Evolutionary conservation across 2,329 filamentous ascomycete species (phyloP).

Genomic region (Claviceps digitariae): DNA sequence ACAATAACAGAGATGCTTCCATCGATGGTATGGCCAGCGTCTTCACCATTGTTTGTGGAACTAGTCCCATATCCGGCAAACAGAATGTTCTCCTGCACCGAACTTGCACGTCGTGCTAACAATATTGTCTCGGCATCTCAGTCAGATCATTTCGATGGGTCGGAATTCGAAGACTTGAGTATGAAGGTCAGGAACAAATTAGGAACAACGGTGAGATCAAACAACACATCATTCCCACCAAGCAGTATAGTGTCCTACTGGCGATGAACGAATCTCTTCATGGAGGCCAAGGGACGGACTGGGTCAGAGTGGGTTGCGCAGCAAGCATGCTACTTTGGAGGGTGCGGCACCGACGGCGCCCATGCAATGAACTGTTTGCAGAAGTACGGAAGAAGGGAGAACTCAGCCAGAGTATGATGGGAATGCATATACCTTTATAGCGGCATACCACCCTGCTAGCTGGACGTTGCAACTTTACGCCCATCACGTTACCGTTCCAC

Average conservation of each 20-base stretch:
- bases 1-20: background rate
- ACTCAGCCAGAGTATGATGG: slow-evolving; percentile 19
- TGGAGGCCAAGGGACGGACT: slow-evolving; percentile 22
- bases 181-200: background rate
- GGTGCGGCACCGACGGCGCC: slow-evolving; percentile 20
- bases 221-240: slow-evolving; percentile 18
- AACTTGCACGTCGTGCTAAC: slow-evolving; percentile 23
- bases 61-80: slow-evolving; percentile 9
- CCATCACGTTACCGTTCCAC: slow-evolving; percentile 13
- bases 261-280: slow-evolving; percentile 28
- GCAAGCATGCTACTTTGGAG: slow-evolving; percentile 23
- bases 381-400: slow-evolving; percentile 13
- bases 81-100: slow-evolving; percentile 4
- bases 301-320: slow-evolving; percentile 12
- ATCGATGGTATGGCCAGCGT: background rate
- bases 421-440: slow-evolving; percentile 21
- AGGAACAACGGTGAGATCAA: background rate
- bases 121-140: slow-evolving; percentile 14
- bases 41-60: slow-evolving; percentile 9
- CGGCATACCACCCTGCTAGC: slow-evolving; percentile 19
- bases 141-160: slow-evolving; percentile 1
- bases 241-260: slow-evolving; percentile 16
- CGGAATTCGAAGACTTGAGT: background rate
- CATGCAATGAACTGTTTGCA: slow-evolving; percentile 22
- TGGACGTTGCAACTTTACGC: slow-evolving; percentile 21